These are phyloP conservation scores for Ogataea allantospora DNA, from an alignment of 805 yeast genomes.

Conservation along the genomic window DNA sequence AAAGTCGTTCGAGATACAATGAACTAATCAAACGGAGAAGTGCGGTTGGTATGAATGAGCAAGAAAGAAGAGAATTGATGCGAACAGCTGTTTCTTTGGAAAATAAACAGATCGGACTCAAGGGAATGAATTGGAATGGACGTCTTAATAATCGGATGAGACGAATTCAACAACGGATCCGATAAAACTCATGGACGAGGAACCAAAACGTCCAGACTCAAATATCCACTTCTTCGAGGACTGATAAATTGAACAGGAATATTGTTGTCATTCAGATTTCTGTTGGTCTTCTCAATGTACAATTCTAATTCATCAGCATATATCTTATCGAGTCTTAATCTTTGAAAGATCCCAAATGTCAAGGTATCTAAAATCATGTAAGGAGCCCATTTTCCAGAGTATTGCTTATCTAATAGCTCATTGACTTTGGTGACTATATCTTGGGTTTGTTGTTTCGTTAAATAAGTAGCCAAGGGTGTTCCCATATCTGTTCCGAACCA, in stretches of 20 bases:
- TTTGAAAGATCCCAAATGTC: slow-evolving; percentile 40
- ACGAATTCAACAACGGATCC: slow-evolving; percentile 27
- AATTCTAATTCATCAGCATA: slow-evolving; percentile 41
- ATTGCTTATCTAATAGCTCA: slow-evolving; percentile 37
- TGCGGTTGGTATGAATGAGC: slow-evolving; percentile 31
- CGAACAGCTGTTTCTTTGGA: slow-evolving; percentile 21
- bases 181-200: slow-evolving; percentile 34
- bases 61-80: slow-evolving; percentile 31
- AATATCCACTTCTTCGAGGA: slow-evolving; percentile 52
- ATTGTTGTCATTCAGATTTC: slow-evolving; percentile 16
- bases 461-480: slow-evolving; percentile 45
- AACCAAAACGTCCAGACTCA: slow-evolving; percentile 56
- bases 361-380: slow-evolving; percentile 41
- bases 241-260: slow-evolving; percentile 42
- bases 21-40: slow-evolving; percentile 31
- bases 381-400: slow-evolving; percentile 37
- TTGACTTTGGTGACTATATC: slow-evolving; percentile 48
- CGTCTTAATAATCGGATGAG: slow-evolving; percentile 33
- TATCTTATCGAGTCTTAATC: slow-evolving; percentile 34
- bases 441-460: slow-evolving; percentile 39
- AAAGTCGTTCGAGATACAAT: slow-evolving; percentile 48
- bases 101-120: slow-evolving; percentile 32
- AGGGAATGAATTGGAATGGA: slow-evolving; percentile 36
- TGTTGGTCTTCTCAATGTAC: slow-evolving; percentile 38
- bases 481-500: slow-evolving; percentile 52